Conservation (phyloP, 148 eudicot species). For the Amaranthus cruentus region DNA sequence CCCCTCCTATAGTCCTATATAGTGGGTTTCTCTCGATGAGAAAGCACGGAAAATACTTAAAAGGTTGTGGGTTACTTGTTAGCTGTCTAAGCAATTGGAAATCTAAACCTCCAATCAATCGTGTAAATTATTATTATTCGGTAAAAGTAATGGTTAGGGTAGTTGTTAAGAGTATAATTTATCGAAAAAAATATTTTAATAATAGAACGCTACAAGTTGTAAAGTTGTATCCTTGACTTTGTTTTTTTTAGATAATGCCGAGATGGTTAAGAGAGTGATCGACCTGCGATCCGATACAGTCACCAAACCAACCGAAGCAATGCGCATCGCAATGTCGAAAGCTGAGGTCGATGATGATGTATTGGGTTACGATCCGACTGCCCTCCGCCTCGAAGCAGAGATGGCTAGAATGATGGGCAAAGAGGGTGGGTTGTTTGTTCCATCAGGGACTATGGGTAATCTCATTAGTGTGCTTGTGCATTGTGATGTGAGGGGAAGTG, state of each 20-base stretch:
- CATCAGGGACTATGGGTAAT: slow-evolving; percentile 98
- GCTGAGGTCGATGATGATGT: slow-evolving; percentile 98
- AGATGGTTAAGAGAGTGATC: slow-evolving; percentile 54
- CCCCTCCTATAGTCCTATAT: no score
- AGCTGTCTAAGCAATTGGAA: no score
- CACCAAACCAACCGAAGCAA: slow-evolving; percentile 85
- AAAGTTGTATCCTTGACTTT: not conserved
- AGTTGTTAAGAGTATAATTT: no score
- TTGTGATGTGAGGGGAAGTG: slow-evolving; percentile 86
- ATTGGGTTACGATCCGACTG: slow-evolving; percentile 76
- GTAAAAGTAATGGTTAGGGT: no score
- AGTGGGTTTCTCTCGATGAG: no score
- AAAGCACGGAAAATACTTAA: no score
- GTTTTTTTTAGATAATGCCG: slow-evolving; percentile 13
- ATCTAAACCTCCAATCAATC: no score
- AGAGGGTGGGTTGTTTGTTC: slow-evolving; percentile 87
- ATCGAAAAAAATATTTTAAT: no score
- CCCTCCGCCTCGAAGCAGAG: slow-evolving; percentile 70
- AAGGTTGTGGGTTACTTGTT: no score
- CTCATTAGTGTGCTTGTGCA: slow-evolving; percentile 85
- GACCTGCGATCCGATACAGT: slow-evolving; percentile 96
- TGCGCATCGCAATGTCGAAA: slow-evolving; percentile 83
- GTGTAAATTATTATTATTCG: no score
- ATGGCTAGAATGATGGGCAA: slow-evolving; percentile 77
- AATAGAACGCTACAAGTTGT: no score